Base-by-base conservation (phyloP, 352 stramenopile genomes). In the Pythium aphanidermatum region DNA sequence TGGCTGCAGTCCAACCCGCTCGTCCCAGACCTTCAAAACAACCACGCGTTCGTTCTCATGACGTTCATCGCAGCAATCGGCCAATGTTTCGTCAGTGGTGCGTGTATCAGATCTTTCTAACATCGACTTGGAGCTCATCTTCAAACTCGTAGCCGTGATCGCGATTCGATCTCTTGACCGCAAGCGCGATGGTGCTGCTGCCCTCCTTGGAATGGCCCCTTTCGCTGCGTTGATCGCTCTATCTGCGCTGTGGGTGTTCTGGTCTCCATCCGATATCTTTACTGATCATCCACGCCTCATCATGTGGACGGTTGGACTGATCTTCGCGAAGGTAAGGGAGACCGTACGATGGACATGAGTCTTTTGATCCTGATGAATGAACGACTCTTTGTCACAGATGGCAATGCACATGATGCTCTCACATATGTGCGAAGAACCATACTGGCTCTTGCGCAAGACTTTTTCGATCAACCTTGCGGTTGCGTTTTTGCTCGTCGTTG, bases 391-490 rank as follows among this genome's bases (percentile, higher is more conserved):
- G 0, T 23, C 19, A n/a, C 4, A 92, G 81, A 92, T 92, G 78
- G 78, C 86, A 44, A 92, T 92, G 81, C 81, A 90, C 60, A 89
- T 92, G 71, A 92, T 92, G 81, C 71, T 92, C 10, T 75, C 81
- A 9, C 81, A 92, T 58, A 89, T 92, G 74, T 86, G 74, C 30
- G 78, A 90, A 48, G 81, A 92, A 41, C 81, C 81, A 17, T 92
- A 84, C 53, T 88, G 81, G 78, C 52, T 92, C 41, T 53, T 92
- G 31, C 75, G 81, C 51, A 92, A 92, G 68, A 91, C 81, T 9
- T 90, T 90, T 29, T 42, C 71, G 19, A 67, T 86, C 46, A 63
- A 84, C 17, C 54, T 88, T 27, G 60, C 65, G 0, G 71, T 80
- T 11, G 80, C 74, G 9, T 72, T 79, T 49, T 52, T 92, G 6